These are phyloP conservation scores for Guadua angustifolia DNA, from an alignment of 176 grass and related monocot species.

Conservation along the genomic window DNA sequence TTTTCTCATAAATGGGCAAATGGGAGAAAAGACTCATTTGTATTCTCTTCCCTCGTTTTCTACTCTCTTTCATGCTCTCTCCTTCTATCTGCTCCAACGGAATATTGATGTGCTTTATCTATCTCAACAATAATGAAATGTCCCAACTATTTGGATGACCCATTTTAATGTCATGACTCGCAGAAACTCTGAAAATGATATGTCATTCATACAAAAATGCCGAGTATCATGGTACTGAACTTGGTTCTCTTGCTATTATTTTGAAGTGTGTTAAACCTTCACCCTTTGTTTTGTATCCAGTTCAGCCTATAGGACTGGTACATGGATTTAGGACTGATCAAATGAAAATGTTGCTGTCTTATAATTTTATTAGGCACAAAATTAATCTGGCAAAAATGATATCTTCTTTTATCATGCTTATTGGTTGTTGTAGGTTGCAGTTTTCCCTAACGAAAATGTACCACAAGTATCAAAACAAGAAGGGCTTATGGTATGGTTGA, in stretches of 20 bases:
- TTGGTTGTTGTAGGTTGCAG: slow-evolving; percentile 10
- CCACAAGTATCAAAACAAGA: too few relatives aligned
- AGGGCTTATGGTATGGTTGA: too few relatives aligned
- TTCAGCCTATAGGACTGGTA: neutral
- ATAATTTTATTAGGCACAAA: neutral
- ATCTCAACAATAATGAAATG: slow-evolving; percentile 42
- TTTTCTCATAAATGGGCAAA: neutral
- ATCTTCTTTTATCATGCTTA: neutral
- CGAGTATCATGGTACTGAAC: neutral
- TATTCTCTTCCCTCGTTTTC: neutral
- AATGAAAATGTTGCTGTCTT: neutral
- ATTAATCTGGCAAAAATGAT: neutral
- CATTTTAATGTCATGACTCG: slow-evolving; percentile 23
- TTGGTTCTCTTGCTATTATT: slow-evolving; percentile 6
- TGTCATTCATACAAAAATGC: slow-evolving; percentile 30
- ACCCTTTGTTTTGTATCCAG: neutral
- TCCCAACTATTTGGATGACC: slow-evolving; percentile 31
- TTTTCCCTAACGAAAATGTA: neutral
- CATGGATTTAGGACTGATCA: slow-evolving; percentile 7
- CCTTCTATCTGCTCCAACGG: slow-evolving; percentile 21
- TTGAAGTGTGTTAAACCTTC: neutral
- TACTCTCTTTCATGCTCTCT: neutral
- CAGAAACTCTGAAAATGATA: slow-evolving; percentile 45
- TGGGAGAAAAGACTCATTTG: neutral
- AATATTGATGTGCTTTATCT: slow-evolving; percentile 13